phyloP scores from a whole-genome alignment of 2,329 filamentous ascomycete species.

The Penicillium psychrosexuale region DNA sequence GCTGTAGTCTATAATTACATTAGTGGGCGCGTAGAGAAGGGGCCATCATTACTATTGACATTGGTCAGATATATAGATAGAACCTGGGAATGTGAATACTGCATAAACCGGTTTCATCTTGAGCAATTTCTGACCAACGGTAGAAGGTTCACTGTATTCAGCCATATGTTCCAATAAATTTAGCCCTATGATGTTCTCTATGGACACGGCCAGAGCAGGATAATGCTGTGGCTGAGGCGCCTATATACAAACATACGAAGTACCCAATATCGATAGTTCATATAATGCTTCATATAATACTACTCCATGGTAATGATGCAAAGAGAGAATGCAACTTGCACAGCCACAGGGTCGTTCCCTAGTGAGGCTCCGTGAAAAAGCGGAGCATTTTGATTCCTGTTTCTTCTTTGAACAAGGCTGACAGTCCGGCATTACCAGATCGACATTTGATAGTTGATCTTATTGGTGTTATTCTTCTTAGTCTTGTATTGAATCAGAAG shows the following conservation, averaged over 20 bases:
- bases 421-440: background rate
- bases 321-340: background rate
- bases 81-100: background rate
- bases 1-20: background rate
- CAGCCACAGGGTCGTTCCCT: background rate
- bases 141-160: background rate
- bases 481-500: background rate
- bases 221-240: background rate
- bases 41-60: background rate
- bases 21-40: background rate
- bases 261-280: background rate
- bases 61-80: background rate
- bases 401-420: conserved; percentile 2
- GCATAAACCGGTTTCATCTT: background rate
- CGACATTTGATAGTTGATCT: background rate
- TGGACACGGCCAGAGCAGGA: background rate
- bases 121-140: background rate
- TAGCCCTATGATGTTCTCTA: background rate
- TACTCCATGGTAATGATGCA: background rate
- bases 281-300: background rate
- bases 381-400: background rate
- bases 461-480: background rate
- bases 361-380: background rate
- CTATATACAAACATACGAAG: background rate
- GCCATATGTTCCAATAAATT: background rate